Evolutionary conservation across 2,329 filamentous ascomycete species (phyloP).

Genomic region (Hypomyces perniciosus): DNA sequence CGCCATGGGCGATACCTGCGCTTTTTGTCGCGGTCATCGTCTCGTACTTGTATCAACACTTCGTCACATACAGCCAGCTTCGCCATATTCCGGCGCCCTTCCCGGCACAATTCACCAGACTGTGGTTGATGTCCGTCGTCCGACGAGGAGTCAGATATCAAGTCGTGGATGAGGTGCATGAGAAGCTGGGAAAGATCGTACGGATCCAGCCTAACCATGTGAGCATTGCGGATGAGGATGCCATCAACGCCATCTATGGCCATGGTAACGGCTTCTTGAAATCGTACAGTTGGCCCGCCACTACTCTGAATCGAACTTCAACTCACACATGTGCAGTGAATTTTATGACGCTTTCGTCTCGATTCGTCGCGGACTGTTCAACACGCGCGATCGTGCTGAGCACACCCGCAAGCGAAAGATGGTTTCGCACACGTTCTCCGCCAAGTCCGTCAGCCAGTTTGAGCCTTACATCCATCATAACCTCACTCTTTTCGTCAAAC

Average conservation of each 20-base stretch:
- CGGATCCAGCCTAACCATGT: conserved; percentile 81
- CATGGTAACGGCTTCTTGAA: conserved; percentile 73
- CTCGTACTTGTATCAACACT: conserved; percentile 55
- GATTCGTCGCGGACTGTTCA: conserved; percentile 81
- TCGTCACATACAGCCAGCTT: conserved; percentile 47
- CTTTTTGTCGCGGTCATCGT: conserved; percentile 41
- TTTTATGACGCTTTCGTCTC: conserved; percentile 92
- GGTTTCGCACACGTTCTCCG: conserved; percentile 78
- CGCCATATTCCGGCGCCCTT: conserved; percentile 57
- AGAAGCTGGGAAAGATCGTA: conserved; percentile 71
- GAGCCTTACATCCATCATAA: conserved; percentile 85
- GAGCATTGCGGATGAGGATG: conserved; percentile 72
- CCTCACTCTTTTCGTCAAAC: conserved; percentile 63
- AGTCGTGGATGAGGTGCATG: conserved; percentile 65
- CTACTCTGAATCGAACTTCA: neutral
- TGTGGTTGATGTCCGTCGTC: conserved; percentile 68
- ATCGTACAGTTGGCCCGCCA: conserved; percentile 37
- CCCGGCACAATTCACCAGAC: conserved; percentile 61
- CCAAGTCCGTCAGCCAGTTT: conserved; percentile 75
- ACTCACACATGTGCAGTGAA: conserved; percentile 44
- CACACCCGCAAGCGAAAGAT: conserved; percentile 88
- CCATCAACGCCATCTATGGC: conserved; percentile 71
- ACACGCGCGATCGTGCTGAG: conserved; percentile 74
- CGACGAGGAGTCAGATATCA: conserved; percentile 60
- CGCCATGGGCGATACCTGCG: conserved; percentile 40